phyloP scores from a whole-genome alignment of 2,329 filamentous ascomycete species.

The Aspergillus nomiae region DNA sequence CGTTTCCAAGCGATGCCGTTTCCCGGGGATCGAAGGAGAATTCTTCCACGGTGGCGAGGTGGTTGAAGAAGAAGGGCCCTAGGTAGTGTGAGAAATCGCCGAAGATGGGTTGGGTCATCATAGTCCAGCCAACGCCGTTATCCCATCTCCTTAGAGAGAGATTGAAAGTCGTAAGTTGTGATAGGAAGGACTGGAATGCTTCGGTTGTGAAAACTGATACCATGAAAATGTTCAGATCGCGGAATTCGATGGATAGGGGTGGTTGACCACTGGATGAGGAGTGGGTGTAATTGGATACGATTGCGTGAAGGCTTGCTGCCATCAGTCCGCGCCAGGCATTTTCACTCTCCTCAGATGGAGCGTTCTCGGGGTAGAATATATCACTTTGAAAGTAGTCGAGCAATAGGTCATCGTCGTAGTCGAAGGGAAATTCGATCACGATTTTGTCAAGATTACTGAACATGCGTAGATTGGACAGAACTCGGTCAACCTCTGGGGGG shows the following conservation, averaged over 20 bases:
- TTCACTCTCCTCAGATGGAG: background rate
- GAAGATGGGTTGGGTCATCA: conserved; percentile 1
- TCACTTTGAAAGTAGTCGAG: background rate
- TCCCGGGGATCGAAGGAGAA: conserved; percentile 1
- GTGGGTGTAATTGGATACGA: background rate
- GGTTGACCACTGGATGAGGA: background rate
- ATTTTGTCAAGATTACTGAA: background rate
- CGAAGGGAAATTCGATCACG: background rate
- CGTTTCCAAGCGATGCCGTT: background rate
- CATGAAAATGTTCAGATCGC: background rate
- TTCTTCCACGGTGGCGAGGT: background rate
- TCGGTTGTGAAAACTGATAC: background rate
- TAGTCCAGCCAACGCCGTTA: conserved; percentile 3
- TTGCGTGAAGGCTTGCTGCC: conserved; percentile 1
- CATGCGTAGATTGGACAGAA: background rate
- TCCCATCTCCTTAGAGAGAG: background rate
- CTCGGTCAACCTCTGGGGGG: background rate
- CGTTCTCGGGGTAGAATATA: background rate
- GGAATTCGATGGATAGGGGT: background rate
- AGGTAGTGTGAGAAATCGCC: conserved; percentile 2
- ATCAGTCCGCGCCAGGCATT: background rate
- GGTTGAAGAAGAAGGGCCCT: background rate
- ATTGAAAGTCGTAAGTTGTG: background rate
- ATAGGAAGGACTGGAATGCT: background rate
- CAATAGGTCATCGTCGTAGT: background rate